A percentile compares a stretch with the other conserved stretches of the same genome.
These are phyloP conservation scores for Lactarius sp. DNA, from an alignment of 768 basidiomycete genomes.

Conservation along the genomic window DNA sequence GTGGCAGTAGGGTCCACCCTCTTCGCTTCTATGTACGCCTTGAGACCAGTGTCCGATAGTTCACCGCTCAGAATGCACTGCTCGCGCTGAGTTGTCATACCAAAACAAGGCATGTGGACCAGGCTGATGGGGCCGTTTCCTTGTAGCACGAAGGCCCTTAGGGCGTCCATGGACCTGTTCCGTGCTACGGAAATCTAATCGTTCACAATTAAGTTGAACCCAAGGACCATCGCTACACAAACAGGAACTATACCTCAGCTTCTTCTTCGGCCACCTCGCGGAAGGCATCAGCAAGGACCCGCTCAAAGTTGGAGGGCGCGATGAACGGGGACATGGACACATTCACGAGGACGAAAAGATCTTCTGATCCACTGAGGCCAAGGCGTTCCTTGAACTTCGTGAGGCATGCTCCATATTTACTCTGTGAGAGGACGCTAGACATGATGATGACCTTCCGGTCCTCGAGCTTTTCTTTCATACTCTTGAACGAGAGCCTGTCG, in stretches of 20 bases:
- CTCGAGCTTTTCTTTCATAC: constrained; percentile 29
- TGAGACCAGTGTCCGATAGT: constrained; percentile 25
- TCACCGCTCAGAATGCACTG: constrained; percentile 38
- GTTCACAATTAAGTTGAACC: not conserved
- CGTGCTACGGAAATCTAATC: constrained; percentile 27
- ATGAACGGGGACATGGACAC: constrained; percentile 42
- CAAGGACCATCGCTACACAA: not conserved
- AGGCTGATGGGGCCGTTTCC: constrained; percentile 35
- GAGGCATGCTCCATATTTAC: constrained; percentile 35
- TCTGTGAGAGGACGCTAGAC: constrained; percentile 34
- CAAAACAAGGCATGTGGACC: constrained; percentile 36
- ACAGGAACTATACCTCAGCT: constrained; percentile 29
- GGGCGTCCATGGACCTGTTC: constrained; percentile 33
- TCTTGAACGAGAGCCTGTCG: constrained; percentile 34
- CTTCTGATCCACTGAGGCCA: constrained; percentile 31
- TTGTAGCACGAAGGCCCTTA: constrained; percentile 38
- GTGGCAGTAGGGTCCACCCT: constrained; percentile 21
- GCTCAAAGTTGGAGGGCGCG: constrained; percentile 28
- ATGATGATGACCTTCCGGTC: constrained; percentile 26
- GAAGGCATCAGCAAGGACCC: constrained; percentile 34
- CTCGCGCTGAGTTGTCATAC: constrained; percentile 35
- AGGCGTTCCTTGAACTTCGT: constrained; percentile 37
- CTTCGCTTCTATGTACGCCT: constrained; percentile 25
- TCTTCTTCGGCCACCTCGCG: constrained; percentile 34
- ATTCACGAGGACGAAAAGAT: constrained; percentile 37